Evolutionary conservation across 352 stramenopile genomes (phyloP).

Genomic region (Phytophthora multivora): DNA sequence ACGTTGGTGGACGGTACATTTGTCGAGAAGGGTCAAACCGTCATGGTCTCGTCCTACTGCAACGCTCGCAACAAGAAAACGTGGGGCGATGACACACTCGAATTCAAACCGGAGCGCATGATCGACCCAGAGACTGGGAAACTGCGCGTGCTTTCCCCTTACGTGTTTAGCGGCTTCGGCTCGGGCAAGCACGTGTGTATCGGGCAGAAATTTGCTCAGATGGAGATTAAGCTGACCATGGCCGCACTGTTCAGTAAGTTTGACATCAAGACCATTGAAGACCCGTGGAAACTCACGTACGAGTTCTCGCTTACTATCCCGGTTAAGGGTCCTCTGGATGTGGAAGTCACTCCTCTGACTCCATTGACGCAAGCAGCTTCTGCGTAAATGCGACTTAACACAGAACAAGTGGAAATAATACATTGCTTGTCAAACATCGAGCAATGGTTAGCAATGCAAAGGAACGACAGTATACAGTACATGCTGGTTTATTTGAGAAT

Average conservation of each 20-base stretch:
- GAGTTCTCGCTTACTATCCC: conserved; percentile 49
- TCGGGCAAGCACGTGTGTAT: conserved; percentile 64
- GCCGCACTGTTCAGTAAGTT: conserved; percentile 56
- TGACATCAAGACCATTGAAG: conserved; percentile 48
- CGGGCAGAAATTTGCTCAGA: conserved; percentile 53
- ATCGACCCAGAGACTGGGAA: conserved; percentile 49
- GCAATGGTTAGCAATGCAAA: no score
- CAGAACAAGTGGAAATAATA: no score
- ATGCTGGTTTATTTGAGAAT: no score
- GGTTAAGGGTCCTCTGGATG: conserved; percentile 40
- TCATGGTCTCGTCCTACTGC: conserved; percentile 39
- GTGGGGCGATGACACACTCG: conserved; percentile 55
- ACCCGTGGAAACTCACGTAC: conserved; percentile 53
- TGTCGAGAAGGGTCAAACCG: conserved; percentile 27
- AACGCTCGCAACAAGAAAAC: conserved; percentile 34
- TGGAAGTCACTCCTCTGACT: conserved; percentile 22
- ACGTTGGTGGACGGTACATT: conserved; percentile 36
- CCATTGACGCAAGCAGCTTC: conserved; percentile 11
- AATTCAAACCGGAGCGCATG: conserved; percentile 73
- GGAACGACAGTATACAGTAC: no score
- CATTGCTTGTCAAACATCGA: no score
- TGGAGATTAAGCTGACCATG: conserved; percentile 68
- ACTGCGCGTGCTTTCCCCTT: conserved; percentile 30
- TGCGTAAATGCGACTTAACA: neutral
- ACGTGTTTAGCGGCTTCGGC: conserved; percentile 46